phyloP scores from a whole-genome alignment of 1,139 yeast genomes.

The Blastobotrys arbuscula region DNA sequence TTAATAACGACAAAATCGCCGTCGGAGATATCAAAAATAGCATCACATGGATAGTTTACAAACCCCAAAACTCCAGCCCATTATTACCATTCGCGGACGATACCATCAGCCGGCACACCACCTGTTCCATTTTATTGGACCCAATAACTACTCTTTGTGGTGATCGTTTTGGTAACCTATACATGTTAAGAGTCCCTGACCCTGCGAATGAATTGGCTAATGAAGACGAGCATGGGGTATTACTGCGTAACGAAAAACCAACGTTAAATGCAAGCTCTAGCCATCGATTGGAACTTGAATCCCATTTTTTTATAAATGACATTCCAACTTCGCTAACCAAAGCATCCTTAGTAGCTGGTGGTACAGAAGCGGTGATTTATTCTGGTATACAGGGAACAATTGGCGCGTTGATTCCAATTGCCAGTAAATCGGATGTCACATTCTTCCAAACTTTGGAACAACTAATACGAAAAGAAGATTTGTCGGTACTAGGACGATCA shows the following conservation, averaged over 20 bases:
- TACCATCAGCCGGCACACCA: constrained; percentile 57
- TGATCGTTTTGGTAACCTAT: constrained; percentile 83
- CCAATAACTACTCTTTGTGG: constrained; percentile 74
- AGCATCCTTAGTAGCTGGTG: constrained; percentile 53
- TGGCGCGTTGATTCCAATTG: constrained; percentile 66
- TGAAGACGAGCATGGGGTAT: constrained; percentile 40
- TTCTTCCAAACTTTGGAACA: constrained; percentile 54
- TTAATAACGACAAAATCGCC: constrained; percentile 52
- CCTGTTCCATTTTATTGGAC: constrained; percentile 58
- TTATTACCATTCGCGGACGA: constrained; percentile 71
- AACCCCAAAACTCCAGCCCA: constrained; percentile 39
- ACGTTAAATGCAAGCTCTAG: constrained; percentile 10
- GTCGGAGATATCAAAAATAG: constrained; percentile 68
- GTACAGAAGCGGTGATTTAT: constrained; percentile 60
- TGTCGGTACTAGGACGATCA: constrained; percentile 56
- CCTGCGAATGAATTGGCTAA: constrained; percentile 44
- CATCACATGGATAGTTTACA: constrained; percentile 51
- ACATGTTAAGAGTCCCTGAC: constrained; percentile 56
- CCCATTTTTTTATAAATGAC: constrained; percentile 68
- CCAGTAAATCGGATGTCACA: constrained; percentile 56
- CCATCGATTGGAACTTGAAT: constrained; percentile 47
- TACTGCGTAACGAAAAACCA: constrained; percentile 13
- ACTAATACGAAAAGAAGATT: constrained; percentile 41
- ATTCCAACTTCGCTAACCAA: constrained; percentile 57
- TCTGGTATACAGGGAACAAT: constrained; percentile 78